These are phyloP conservation scores for Trichoderma afroharzianum DNA, from an alignment of 2,329 filamentous ascomycete genomes.

Conservation along the genomic window DNA sequence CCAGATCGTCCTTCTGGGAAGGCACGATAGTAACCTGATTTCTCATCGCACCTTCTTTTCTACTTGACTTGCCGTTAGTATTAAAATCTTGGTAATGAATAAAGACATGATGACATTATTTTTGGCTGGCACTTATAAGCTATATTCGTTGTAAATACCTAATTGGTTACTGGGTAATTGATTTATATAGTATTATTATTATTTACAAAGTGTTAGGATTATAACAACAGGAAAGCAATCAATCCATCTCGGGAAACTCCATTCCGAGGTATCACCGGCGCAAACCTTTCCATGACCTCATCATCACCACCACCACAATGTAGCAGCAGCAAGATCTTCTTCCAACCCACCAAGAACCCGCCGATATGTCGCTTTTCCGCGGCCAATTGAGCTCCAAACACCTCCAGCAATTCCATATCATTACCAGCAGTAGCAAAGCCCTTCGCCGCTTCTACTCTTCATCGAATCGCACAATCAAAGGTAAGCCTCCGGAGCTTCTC, in stretches of 20 bases:
- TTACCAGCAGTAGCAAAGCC: not conserved
- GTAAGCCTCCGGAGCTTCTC: slow-evolving; percentile 17
- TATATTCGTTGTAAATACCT: not conserved
- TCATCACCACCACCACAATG: not conserved
- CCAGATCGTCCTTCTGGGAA: slow-evolving; percentile 16
- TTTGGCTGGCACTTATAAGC: not conserved
- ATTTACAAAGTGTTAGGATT: not conserved
- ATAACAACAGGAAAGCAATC: not conserved
- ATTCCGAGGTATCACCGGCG: slow-evolving; percentile 26
- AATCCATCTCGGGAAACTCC: not conserved
- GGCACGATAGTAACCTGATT: slow-evolving; percentile 10
- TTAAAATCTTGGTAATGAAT: slow-evolving; percentile 11
- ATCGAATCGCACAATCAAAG: slow-evolving; percentile 27
- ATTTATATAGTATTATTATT: not conserved
- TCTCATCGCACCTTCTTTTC: slow-evolving; percentile 12
- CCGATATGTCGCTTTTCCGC: slow-evolving; percentile 1
- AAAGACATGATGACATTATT: slow-evolving; percentile 14
- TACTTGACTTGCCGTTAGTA: slow-evolving; percentile 10
- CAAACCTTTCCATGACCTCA: slow-evolving; percentile 20
- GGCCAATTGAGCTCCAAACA: not conserved
- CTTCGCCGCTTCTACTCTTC: slow-evolving; percentile 26
- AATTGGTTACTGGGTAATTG: too few relatives aligned
- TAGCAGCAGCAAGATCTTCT: too few relatives aligned
- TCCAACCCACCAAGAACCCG: not conserved
- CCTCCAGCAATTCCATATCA: not conserved